Evolutionary conservation across 106 monocot species (phyloP).

Genomic region (Vanilla planifolia): DNA sequence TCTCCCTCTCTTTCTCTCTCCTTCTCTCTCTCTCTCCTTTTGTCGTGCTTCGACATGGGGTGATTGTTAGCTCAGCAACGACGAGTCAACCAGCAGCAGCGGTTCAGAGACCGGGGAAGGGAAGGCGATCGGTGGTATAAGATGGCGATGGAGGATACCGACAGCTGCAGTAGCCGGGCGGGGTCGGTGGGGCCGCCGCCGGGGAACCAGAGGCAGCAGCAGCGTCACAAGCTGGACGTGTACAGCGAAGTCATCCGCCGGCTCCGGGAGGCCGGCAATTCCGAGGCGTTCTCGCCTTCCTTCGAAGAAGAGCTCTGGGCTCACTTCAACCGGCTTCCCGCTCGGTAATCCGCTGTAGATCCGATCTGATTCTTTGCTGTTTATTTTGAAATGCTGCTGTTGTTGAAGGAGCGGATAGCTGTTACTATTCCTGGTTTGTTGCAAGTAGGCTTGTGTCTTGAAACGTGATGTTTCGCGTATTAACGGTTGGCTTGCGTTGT

Average conservation of each 20-base stretch:
- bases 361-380: background rate
- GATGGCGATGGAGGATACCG: conserved; percentile 47
- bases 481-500: conserved; percentile 4
- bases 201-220: conserved; percentile 16
- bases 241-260: conserved; percentile 74
- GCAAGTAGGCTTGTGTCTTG: no score
- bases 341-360: conserved; percentile 25
- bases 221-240: conserved; percentile 65
- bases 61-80: background rate
- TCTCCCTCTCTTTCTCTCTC: background rate
- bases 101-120: background rate
- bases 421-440: background rate
- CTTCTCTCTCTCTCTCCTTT: background rate
- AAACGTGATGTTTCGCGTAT: background rate
- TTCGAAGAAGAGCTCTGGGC: conserved; percentile 81
- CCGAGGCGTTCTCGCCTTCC: conserved; percentile 26
- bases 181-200: conserved; percentile 17
- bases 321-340: conserved; percentile 87
- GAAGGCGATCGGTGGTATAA: background rate
- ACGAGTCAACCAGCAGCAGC: background rate
- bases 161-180: conserved; percentile 53
- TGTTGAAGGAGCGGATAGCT: background rate
- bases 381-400: background rate
- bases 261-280: conserved; percentile 33
- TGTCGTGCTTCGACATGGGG: background rate